Base-by-base conservation (phyloP, 73 alveolate genomes). In the Paramecium caudatum region DNA sequence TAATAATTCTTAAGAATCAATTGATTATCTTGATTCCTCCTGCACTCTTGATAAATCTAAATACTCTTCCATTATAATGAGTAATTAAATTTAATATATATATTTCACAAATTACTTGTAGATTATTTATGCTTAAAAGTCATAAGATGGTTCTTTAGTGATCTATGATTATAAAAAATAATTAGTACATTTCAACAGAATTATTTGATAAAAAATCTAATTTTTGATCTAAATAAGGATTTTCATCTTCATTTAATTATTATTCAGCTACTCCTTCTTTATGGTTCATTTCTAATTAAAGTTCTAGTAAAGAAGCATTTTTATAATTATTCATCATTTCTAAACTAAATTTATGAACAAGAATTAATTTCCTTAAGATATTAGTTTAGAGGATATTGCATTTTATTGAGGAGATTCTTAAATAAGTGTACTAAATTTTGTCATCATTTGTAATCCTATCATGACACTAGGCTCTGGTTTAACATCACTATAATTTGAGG, bases 11-110 rank as follows among this genome's bases (percentile, higher is more conserved):
- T 55, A 55, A 9, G 80, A 55, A 21, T 55, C 80, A 5, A 55
- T 55, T 19, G 80, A 55, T 55, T 27, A 23, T 55, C 80, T 55
- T 4, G 80, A 55, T 55, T 55, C 80, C 23, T 55, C 80, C 7
- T 55, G 23, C n/a, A 43, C 23, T 55, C 30, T 55, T 0, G 80
- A 55, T 27, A 55, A 55, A 16, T 55, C 80, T 27, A 55, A 17
- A 55, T 55, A 55, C 30, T 55, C 30, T 27, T 17, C 43, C 80
- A 55, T 55, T n/a, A n/a, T n/a, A n/a, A n/a, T n/a, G n/a, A n/a
- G n/a, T n/a, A n/a, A n/a, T n/a, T n/a, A n/a, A n/a, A n/a, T n/a
- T n/a, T n/a, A n/a, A n/a, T n/a, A n/a, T n/a, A n/a, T n/a, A n/a
- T n/a, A n/a, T n/a, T n/a, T n/a, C n/a, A n/a, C n/a, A n/a, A n/a